phyloP scores from a whole-genome alignment of 768 basidiomycete genomes.

The Collybiopsis confluens region DNA sequence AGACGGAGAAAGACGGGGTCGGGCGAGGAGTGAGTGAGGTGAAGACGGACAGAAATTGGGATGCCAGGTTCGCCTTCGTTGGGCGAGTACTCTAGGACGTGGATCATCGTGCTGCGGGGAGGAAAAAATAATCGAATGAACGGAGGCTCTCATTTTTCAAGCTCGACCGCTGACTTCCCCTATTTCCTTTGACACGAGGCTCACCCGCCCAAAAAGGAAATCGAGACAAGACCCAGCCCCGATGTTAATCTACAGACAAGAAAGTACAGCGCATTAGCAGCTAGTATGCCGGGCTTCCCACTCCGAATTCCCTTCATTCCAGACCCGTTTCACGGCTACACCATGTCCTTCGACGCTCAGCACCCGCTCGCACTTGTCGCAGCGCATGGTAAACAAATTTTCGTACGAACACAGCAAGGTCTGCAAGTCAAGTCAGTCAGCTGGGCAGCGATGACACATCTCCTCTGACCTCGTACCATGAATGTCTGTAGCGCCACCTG shows the following conservation, averaged over 20 bases:
- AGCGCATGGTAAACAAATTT: constrained; percentile 58
- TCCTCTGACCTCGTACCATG: too few species aligned
- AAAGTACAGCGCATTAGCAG: constrained; percentile 26
- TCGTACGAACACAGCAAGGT: constrained; percentile 52
- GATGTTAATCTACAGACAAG: too few species aligned
- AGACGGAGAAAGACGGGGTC: constrained; percentile 65
- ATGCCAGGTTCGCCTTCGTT: constrained; percentile 59
- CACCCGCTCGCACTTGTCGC: constrained; percentile 58
- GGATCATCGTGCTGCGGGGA: constrained; percentile 46
- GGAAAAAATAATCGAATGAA: constrained; percentile 23
- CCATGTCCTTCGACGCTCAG: constrained; percentile 67
- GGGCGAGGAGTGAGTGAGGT: constrained; percentile 47
- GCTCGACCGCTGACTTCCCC: neutral
- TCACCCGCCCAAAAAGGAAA: neutral
- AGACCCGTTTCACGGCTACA: constrained; percentile 64
- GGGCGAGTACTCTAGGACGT: constrained; percentile 63
- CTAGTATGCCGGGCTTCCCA: constrained; percentile 54
- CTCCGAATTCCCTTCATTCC: constrained; percentile 29
- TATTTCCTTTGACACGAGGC: neutral
- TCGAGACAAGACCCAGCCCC: too few species aligned
- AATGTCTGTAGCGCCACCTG: constrained; percentile 49
- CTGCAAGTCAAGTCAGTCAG: too few species aligned
- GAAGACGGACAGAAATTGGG: constrained; percentile 60
- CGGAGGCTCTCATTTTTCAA: neutral
- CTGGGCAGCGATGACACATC: too few species aligned